Percentiles rank a stretch among this genome's conserved stretches.
These are phyloP conservation scores for Zoysia japonica DNA, from an alignment of 176 grass and related monocot species.

Conservation along the genomic window DNA sequence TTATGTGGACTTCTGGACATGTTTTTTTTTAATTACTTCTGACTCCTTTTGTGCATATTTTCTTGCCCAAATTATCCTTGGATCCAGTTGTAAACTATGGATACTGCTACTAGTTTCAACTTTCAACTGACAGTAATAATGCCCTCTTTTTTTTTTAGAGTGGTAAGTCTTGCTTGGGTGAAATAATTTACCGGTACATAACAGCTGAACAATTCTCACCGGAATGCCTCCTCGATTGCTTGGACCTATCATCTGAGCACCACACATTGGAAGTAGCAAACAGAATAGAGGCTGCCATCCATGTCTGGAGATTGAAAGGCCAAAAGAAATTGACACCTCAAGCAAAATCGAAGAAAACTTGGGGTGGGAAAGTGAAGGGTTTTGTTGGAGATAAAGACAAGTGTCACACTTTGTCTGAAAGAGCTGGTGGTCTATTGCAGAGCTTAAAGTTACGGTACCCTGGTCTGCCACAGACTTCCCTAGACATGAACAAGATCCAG, in stretches of 20 bases:
- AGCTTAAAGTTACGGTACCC: conserved; percentile 85
- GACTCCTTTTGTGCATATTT: background rate
- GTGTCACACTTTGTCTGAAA: conserved; percentile 62
- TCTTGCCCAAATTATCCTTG: background rate
- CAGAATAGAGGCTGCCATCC: conserved; percentile 85
- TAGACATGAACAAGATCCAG: conserved; percentile 99
- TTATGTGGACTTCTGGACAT: background rate
- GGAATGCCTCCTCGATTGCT: conserved; percentile 86
- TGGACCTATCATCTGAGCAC: conserved; percentile 93
- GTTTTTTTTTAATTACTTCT: background rate
- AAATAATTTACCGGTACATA: conserved; percentile 90
- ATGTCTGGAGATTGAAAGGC: conserved; percentile 88
- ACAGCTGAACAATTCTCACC: conserved; percentile 95
- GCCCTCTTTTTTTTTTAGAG: conserved; percentile 52
- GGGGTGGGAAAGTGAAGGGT: conserved; percentile 90
- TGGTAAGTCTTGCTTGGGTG: conserved; percentile 89
- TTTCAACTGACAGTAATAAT: conserved; percentile 5
- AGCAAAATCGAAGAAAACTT: conserved; percentile 77
- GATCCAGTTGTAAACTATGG: background rate
- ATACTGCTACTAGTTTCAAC: background rate
- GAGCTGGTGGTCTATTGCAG: conserved; percentile 79
- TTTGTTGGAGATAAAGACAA: conserved; percentile 68
- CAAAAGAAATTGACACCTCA: conserved; percentile 61
- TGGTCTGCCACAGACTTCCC: conserved; percentile 78
- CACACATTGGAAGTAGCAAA: conserved; percentile 92